Evolutionary conservation across 768 basidiomycete genomes (phyloP).

Genomic region (Amanita inopinata): DNA sequence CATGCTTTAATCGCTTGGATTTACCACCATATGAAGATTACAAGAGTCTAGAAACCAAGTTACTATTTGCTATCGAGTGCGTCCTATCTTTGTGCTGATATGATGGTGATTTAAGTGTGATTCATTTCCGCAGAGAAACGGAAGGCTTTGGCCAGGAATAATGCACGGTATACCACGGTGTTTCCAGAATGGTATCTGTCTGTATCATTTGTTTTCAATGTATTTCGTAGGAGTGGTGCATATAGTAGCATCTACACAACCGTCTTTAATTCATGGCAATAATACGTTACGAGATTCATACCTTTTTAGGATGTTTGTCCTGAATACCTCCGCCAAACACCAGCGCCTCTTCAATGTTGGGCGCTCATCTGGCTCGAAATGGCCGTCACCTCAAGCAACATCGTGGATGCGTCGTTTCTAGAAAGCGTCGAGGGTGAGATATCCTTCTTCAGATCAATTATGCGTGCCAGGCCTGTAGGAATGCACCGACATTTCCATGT

Average conservation of each 20-base stretch:
- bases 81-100: constrained; percentile 18
- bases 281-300: too few species aligned
- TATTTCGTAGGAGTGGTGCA: background rate
- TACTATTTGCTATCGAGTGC: constrained; percentile 77
- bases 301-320: constrained; percentile 3
- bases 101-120: constrained; percentile 6
- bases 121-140: constrained; percentile 43
- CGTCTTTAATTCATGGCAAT: too few species aligned
- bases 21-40: constrained; percentile 86
- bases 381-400: constrained; percentile 8
- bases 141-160: constrained; percentile 68
- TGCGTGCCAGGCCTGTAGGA: constrained; percentile 75
- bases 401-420: constrained; percentile 37
- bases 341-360: constrained; percentile 2
- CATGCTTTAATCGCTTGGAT: constrained; percentile 88
- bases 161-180: constrained; percentile 13
- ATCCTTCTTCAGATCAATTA: constrained; percentile 74
- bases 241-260: constrained; percentile 1
- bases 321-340: constrained; percentile 5
- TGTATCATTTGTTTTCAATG: background rate
- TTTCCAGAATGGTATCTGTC: constrained; percentile 7
- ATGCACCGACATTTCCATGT: constrained; percentile 78
- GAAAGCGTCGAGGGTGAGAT: constrained; percentile 76
- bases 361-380: constrained; percentile 3
- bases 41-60: constrained; percentile 76